Evolutionary conservation across 352 stramenopile genomes (phyloP).

Genomic region (Phytophthora citrophthora): DNA sequence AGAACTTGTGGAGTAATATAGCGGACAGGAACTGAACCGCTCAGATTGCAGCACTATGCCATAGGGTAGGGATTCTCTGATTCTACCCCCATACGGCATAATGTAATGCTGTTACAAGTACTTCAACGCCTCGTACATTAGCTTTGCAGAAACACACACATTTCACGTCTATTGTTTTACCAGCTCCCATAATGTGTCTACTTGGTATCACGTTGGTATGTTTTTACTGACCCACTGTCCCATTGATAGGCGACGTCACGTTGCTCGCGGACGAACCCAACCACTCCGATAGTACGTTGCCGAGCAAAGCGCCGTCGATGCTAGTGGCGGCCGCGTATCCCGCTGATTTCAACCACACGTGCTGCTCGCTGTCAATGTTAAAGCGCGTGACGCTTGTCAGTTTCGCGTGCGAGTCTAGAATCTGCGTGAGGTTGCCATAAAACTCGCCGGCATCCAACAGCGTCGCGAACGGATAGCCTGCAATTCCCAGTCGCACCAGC

Average conservation of each 20-base stretch:
- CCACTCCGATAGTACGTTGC: conserved; percentile 28
- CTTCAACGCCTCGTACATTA: too few species aligned
- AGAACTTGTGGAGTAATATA: neutral
- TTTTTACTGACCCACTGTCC: conserved; percentile 1
- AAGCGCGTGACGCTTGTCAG: conserved; percentile 28
- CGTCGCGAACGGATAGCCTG: conserved; percentile 48
- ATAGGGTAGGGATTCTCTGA: neutral
- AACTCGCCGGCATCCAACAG: conserved; percentile 43
- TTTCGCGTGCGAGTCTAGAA: conserved; percentile 48
- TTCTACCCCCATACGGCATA: conserved; percentile 4
- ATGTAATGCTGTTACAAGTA: neutral
- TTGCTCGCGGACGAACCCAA: conserved; percentile 9
- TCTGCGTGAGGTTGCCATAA: conserved; percentile 42
- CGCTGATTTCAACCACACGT: conserved; percentile 26
- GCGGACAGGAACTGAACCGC: conserved; percentile 12
- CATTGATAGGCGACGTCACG: neutral
- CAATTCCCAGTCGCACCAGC: conserved; percentile 45
- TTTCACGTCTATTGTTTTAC: conserved; percentile 8
- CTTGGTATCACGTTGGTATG: too few species aligned
- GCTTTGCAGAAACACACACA: neutral
- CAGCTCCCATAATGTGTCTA: neutral
- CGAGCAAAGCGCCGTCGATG: conserved; percentile 17
- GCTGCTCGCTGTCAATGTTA: conserved; percentile 33
- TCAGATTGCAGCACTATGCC: neutral
- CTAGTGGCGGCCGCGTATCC: conserved; percentile 18